phyloP scores from a whole-genome alignment of 805 yeast genomes.

The Allodekkera sacchari region DNA sequence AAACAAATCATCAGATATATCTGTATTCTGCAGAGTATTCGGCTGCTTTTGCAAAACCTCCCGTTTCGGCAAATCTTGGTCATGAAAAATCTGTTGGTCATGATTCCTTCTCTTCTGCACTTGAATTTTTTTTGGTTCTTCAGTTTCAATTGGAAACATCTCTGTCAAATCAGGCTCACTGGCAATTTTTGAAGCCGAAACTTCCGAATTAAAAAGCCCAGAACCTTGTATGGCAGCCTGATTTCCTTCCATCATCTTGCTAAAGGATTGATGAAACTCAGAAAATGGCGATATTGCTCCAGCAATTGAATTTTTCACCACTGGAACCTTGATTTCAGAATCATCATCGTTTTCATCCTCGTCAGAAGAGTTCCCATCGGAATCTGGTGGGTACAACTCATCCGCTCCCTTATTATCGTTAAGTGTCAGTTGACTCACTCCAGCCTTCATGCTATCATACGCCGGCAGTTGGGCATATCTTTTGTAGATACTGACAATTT shows the following conservation, averaged over 20 bases:
- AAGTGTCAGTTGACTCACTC: slow-evolving; percentile 6
- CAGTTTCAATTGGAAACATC: slow-evolving; percentile 1
- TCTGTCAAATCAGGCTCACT: slow-evolving; percentile 5
- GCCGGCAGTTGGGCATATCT: slow-evolving; percentile 26
- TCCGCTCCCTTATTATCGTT: slow-evolving; percentile 4
- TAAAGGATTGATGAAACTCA: slow-evolving; percentile 24
- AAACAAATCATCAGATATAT: too few relatives aligned
- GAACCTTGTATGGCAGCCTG: too few relatives aligned
- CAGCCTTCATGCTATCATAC: slow-evolving; percentile 5
- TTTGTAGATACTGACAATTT: slow-evolving; percentile 23
- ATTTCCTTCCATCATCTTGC: slow-evolving; percentile 18
- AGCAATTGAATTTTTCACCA: slow-evolving; percentile 1
- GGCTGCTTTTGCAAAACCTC: too few relatives aligned
- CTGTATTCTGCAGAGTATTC: too few relatives aligned
- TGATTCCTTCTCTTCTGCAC: too few relatives aligned
- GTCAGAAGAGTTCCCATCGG: slow-evolving; percentile 13
- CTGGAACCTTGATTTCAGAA: slow-evolving; percentile 5
- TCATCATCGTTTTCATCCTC: slow-evolving; percentile 9
- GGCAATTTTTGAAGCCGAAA: too few relatives aligned
- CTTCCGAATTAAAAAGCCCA: too few relatives aligned
- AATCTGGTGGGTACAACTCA: slow-evolving; percentile 15
- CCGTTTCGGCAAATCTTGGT: too few relatives aligned
- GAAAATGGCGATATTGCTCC: slow-evolving; percentile 26
- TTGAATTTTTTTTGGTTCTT: background rate
- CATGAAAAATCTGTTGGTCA: too few relatives aligned